These are phyloP conservation scores for Penicillium roqueforti DNA, from an alignment of 495 filamentous ascomycete species.

Conservation along the genomic window DNA sequence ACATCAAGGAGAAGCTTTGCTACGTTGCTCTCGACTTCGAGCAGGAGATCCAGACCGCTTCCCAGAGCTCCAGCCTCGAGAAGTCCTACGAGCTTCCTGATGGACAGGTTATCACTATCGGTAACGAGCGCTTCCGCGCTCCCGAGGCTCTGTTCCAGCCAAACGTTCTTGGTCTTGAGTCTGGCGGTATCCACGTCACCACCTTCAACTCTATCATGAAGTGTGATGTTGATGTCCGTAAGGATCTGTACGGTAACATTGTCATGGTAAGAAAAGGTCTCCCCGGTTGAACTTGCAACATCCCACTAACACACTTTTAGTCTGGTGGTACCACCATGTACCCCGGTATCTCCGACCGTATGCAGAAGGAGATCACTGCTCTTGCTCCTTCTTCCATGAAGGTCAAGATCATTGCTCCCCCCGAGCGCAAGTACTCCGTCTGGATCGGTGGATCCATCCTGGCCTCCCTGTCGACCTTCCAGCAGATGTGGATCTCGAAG, in stretches of 20 bases:
- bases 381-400: slow-evolving; percentile 94
- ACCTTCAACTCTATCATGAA: slow-evolving; percentile 99
- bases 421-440: slow-evolving; percentile 83
- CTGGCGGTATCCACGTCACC: slow-evolving; percentile 98
- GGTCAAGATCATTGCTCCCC: slow-evolving; percentile 75
- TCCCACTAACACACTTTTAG: slow-evolving; percentile 36
- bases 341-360: slow-evolving; percentile 99
- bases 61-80: slow-evolving; percentile 96
- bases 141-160: slow-evolving; percentile 99
- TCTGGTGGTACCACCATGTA: slow-evolving; percentile 99
- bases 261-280: slow-evolving; percentile 77
- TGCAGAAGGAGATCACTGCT: slow-evolving; percentile 99
- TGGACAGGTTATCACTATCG: slow-evolving; percentile 99
- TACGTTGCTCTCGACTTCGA: slow-evolving; percentile 99
- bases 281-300: background rate
- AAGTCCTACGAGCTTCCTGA: slow-evolving; percentile 99
- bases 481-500: slow-evolving; percentile 99
- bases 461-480: slow-evolving; percentile 98
- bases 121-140: slow-evolving; percentile 99
- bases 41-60: slow-evolving; percentile 99
- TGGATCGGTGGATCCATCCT: slow-evolving; percentile 99
- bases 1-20: slow-evolving; percentile 99
- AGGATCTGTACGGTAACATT: slow-evolving; percentile 99
- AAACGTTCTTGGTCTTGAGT: slow-evolving; percentile 94
- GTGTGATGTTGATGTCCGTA: slow-evolving; percentile 99